Percentiles rank a stretch among this genome's conserved stretches.
Conservation (phyloP, 345 rosid species). For the Eucalyptus leucophloia region DNA sequence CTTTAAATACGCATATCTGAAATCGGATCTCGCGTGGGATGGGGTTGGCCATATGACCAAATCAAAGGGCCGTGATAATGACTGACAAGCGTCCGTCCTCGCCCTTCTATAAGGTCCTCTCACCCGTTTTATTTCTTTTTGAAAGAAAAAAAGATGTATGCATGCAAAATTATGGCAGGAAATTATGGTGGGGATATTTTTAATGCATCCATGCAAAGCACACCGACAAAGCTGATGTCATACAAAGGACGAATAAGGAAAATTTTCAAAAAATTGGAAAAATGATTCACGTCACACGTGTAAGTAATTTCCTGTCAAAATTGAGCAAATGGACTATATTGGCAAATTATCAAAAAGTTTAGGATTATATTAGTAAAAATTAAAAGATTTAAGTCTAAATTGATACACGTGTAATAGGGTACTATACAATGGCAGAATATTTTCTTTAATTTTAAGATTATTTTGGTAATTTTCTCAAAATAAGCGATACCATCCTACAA, state of each 20-base stretch:
- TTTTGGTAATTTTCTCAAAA: background rate
- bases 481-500: background rate
- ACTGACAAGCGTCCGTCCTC: background rate
- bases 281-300: accelerated
- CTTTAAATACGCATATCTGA: background rate
- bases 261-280: too few relatives aligned
- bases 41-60: background rate
- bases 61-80: background rate
- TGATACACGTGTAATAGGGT: accelerated
- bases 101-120: background rate
- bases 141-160: background rate
- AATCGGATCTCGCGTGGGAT: background rate
- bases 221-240: background rate
- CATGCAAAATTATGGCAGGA: background rate
- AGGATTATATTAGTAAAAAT: accelerated
- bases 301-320: accelerated
- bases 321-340: accelerated
- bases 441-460: too few relatives aligned
- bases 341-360: accelerated
- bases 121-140: background rate
- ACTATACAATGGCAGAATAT: accelerated
- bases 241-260: background rate
- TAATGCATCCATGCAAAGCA: background rate
- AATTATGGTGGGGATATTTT: background rate
- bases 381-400: too few relatives aligned